Evolutionary conservation across 768 basidiomycete genomes (phyloP).

Genomic region (Cytidiella melzeri): DNA sequence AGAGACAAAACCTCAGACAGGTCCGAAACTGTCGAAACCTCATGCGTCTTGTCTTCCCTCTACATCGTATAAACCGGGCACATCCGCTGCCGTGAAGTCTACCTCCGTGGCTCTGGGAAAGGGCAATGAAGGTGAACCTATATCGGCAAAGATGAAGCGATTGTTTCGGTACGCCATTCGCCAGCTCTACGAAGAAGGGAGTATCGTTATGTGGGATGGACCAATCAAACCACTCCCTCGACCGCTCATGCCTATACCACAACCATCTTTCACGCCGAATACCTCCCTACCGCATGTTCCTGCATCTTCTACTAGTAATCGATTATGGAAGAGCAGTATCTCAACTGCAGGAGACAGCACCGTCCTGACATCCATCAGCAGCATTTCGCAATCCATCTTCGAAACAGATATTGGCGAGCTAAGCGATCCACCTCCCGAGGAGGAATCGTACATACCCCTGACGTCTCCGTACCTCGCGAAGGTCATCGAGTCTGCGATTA

Average conservation of each 20-base stretch:
- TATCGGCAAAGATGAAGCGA: slow-evolving; percentile 48
- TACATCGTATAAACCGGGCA: neutral
- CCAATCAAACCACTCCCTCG: slow-evolving; percentile 33
- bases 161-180: slow-evolving; percentile 62
- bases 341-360: slow-evolving; percentile 18
- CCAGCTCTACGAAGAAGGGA: slow-evolving; percentile 65
- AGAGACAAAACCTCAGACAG: slow-evolving; percentile 2
- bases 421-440: slow-evolving; percentile 55
- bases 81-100: neutral
- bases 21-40: neutral
- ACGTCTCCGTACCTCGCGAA: slow-evolving; percentile 44
- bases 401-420: slow-evolving; percentile 39
- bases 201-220: slow-evolving; percentile 68
- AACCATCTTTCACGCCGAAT: slow-evolving; percentile 1
- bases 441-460: slow-evolving; percentile 65
- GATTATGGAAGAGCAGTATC: slow-evolving; percentile 45
- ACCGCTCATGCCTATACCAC: slow-evolving; percentile 14
- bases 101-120: neutral
- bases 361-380: neutral
- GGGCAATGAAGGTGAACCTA: slow-evolving; percentile 20
- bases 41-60: neutral
- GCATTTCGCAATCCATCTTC: slow-evolving; percentile 16
- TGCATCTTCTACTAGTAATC: slow-evolving; percentile 19
- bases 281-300: neutral
- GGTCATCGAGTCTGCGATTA: slow-evolving; percentile 42